These are phyloP conservation scores for Leucosporidium yakuticum DNA, from an alignment of 768 basidiomycete genomes.

Conservation along the genomic window DNA sequence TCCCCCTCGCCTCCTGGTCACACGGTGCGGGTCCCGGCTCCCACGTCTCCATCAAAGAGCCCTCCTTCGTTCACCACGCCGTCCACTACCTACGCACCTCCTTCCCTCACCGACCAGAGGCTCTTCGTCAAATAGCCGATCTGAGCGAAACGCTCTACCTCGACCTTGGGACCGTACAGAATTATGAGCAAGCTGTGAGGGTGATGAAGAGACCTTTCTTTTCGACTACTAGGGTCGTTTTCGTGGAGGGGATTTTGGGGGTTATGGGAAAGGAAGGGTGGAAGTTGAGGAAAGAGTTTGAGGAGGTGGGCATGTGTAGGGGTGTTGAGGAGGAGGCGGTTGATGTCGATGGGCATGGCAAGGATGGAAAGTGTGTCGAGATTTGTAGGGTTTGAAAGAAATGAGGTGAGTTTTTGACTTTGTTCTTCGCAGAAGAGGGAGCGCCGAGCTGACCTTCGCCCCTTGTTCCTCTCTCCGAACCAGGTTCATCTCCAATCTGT, in stretches of 20 bases:
- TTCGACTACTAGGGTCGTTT: conserved; percentile 8
- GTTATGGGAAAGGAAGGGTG: conserved; percentile 3
- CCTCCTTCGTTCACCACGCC: conserved; percentile 14
- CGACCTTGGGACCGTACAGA: not conserved
- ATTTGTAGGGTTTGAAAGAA: too few relatives aligned
- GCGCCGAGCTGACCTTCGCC: too few relatives aligned
- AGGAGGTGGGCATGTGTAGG: not conserved
- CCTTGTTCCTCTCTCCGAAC: too few relatives aligned
- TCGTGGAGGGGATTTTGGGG: not conserved
- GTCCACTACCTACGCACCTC: not conserved
- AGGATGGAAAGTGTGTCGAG: too few relatives aligned
- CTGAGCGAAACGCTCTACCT: conserved; percentile 7
- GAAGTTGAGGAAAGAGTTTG: conserved; percentile 1
- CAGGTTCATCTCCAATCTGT: too few relatives aligned
- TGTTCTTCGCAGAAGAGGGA: too few relatives aligned
- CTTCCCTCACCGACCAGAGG: not conserved
- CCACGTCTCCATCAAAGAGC: conserved; percentile 7
- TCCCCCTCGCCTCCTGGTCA: conserved; percentile 18
- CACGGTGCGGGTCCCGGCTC: not conserved
- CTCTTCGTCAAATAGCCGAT: not conserved
- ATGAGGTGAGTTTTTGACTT: too few relatives aligned
- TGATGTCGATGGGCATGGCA: not conserved
- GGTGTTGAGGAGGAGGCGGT: not conserved
- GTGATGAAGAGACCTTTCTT: conserved; percentile 11
- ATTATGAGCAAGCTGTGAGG: not conserved